Percentiles rank a stretch among this genome's conserved stretches.
Evolutionary conservation across 179 eudicot species (phyloP).

Genomic region (Gypsophila paniculata): DNA sequence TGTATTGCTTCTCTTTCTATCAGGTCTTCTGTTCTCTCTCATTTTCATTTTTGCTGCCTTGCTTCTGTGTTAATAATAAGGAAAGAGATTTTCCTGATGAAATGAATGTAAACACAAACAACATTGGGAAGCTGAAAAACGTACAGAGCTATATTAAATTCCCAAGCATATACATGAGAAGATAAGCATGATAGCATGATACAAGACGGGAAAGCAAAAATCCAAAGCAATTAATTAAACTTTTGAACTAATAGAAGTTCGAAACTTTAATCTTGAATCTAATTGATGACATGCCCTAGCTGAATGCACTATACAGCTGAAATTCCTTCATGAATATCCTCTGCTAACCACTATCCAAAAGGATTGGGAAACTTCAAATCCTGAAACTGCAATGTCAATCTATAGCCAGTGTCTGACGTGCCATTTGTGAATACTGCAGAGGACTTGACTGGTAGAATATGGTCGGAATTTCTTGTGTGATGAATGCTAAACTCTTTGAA

Average conservation of each 20-base stretch:
- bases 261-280: neutral
- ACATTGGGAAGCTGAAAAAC: neutral
- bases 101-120: neutral
- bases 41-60: no score
- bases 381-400: neutral
- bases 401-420: neutral
- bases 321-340: neutral
- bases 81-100: no score
- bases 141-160: no score
- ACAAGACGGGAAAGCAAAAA: neutral
- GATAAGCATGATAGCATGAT: neutral
- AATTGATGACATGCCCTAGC: neutral
- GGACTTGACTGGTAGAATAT: constrained; percentile 3
- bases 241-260: neutral
- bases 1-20: no score
- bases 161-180: neutral
- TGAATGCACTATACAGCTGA: neutral
- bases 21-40: no score
- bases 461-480: neutral
- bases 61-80: no score
- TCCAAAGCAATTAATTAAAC: neutral
- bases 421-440: neutral
- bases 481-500: neutral
- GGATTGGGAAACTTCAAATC: neutral
- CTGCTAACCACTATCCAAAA: neutral